A percentile compares a stretch with the other conserved stretches of the same genome.
Conservation (phyloP, 2,329 filamentous ascomycete species). For the Ascochyta pisi region DNA sequence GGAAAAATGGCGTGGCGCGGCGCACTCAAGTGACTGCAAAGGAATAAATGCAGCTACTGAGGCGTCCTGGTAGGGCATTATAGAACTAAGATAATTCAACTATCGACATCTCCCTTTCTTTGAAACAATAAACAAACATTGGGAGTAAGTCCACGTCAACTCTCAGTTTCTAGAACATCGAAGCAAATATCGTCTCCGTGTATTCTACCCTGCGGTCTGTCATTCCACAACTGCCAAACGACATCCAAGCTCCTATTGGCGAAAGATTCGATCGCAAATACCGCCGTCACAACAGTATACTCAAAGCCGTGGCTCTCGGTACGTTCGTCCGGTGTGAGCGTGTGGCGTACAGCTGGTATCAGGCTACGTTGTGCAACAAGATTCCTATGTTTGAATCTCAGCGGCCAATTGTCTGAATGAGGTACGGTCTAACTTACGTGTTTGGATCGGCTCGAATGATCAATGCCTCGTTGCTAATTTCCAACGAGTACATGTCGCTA, state of each 20-base stretch:
- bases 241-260: not conserved
- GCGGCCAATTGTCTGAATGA: not conserved
- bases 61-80: too few relatives aligned
- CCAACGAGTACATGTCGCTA: not conserved
- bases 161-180: not conserved
- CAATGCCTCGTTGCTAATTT: not conserved
- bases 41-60: too few relatives aligned
- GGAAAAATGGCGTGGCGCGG: too few relatives aligned
- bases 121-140: too few relatives aligned
- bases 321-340: not conserved
- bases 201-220: not conserved
- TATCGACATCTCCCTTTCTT: too few relatives aligned
- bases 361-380: slow-evolving; percentile 20
- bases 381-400: slow-evolving; percentile 11
- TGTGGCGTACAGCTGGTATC: slow-evolving; percentile 19
- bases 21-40: too few relatives aligned
- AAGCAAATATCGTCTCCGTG: not conserved
- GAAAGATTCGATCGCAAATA: slow-evolving; percentile 6
- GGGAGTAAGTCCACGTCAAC: not conserved
- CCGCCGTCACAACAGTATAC: not conserved
- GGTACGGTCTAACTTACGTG: slow-evolving; percentile 18
- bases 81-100: too few relatives aligned
- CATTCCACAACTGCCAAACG: not conserved
- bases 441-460: slow-evolving; percentile 29
- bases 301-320: not conserved